Conservation (phyloP, 345 rosid species). For the Trapa bicornis region DNA sequence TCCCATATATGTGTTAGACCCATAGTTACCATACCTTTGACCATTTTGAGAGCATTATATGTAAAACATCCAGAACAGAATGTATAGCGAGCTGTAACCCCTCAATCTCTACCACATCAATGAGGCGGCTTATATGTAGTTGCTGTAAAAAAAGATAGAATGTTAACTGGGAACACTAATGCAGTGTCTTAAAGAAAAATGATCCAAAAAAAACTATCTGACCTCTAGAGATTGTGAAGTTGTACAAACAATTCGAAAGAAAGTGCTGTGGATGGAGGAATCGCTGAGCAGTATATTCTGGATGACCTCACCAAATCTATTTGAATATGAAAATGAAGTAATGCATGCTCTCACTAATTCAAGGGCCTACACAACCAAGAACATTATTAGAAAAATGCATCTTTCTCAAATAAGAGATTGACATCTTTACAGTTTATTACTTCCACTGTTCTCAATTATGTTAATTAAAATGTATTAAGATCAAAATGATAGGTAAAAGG, state of each 20-base stretch:
- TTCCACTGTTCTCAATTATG: neutral
- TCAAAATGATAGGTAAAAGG: neutral
- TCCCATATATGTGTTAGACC: neutral
- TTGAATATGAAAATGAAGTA: slow-evolving; percentile 29
- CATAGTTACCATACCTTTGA: slow-evolving; percentile 37
- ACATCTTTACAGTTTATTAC: neutral
- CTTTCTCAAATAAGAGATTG: neutral
- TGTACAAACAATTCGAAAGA: slow-evolving; percentile 63
- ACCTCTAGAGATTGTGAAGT: slow-evolving; percentile 76
- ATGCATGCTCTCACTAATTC: slow-evolving; percentile 67
- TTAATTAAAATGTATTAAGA: neutral
- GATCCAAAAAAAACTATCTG: slow-evolving; percentile 15
- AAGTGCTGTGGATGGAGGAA: slow-evolving; percentile 59
- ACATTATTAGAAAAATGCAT: slow-evolving; percentile 5
- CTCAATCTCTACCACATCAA: slow-evolving; percentile 63
- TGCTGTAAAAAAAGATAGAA: slow-evolving; percentile 33
- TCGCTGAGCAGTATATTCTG: slow-evolving; percentile 57
- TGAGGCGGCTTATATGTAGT: slow-evolving; percentile 47
- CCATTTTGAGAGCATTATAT: slow-evolving; percentile 40
- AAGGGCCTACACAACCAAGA: slow-evolving; percentile 37
- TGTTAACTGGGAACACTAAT: neutral
- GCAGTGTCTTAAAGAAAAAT: neutral
- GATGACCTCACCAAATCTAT: slow-evolving; percentile 43
- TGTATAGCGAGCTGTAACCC: slow-evolving; percentile 67
- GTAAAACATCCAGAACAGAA: slow-evolving; percentile 62